phyloP scores from a whole-genome alignment of 208 protist genomes.

The Leptomonas pyrrhocoris region DNA sequence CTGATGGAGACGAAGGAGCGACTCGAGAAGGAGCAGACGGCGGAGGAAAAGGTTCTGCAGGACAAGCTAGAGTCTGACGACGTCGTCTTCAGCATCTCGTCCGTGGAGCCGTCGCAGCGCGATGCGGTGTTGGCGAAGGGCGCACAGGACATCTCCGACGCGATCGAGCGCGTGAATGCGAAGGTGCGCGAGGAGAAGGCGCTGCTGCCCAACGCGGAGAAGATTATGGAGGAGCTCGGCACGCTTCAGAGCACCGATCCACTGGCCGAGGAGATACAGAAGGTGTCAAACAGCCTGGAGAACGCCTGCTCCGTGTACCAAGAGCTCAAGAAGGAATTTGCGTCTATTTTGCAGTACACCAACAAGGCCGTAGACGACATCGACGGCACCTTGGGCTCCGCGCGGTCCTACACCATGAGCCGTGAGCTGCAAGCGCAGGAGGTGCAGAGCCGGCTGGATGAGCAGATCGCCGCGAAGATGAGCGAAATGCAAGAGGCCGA shows the following conservation, averaged over 20 bases:
- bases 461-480: slow-evolving; percentile 78
- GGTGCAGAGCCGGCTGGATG: slow-evolving; percentile 59
- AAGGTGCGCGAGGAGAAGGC: slow-evolving; percentile 44
- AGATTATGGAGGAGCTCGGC: slow-evolving; percentile 52
- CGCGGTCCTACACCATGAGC: slow-evolving; percentile 66
- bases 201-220: slow-evolving; percentile 52
- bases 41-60: slow-evolving; percentile 46
- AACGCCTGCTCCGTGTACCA: slow-evolving; percentile 61
- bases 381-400: slow-evolving; percentile 47
- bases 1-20: slow-evolving; percentile 46
- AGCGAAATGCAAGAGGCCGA: slow-evolving; percentile 55
- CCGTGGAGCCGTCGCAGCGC: slow-evolving; percentile 58
- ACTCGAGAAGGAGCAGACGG: slow-evolving; percentile 45
- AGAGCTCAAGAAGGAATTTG: slow-evolving; percentile 61
- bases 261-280: slow-evolving; percentile 63
- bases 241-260: slow-evolving; percentile 80
- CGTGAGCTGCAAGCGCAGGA: slow-evolving; percentile 67
- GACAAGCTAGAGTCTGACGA: slow-evolving; percentile 76
- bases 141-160: slow-evolving; percentile 59
- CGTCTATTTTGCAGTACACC: slow-evolving; percentile 45
- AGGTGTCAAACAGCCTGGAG: slow-evolving; percentile 78
- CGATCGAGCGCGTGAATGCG: slow-evolving; percentile 60
- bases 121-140: slow-evolving; percentile 54
- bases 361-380: slow-evolving; percentile 59
- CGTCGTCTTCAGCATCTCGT: slow-evolving; percentile 66